Base-by-base conservation (phyloP, 495 filamentous ascomycete species). In the Articulospora tetracladia region DNA sequence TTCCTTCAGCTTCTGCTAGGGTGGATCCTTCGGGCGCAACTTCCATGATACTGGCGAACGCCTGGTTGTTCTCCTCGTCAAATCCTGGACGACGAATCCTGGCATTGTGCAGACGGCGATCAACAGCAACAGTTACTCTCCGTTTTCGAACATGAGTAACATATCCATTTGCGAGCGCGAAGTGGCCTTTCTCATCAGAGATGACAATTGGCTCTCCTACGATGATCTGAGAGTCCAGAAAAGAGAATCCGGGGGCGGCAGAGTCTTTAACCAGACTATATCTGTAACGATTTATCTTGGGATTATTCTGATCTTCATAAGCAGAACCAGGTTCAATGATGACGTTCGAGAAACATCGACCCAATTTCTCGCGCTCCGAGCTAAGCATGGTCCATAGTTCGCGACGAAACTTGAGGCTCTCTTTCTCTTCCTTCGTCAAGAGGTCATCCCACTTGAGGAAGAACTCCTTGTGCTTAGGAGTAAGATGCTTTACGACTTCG, bases 371-470 rank as follows among this genome's bases (percentile, higher is more conserved):
- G 34, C 94, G 86, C 71, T 97, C 92, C 1, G 80, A 82, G 72
- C 93, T 97, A 26, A 90, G 69, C 85, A 98, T 89, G 15, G 93
- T 97, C 94, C 94, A 98, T 1, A 98, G 80, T 70, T 98, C 94
- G 59, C 90, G 79, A 53, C 88, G 84, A 63, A 94, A 83, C 66
- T 87, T 91, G 64, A 92, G 86, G 61, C 87, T 81, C 67, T 93
- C 91, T 61, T 84, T 89, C 69, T 98, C 94, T 72, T 98, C 94
- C 69, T 94, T 96, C 1, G 93, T 96, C 15, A 98, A 76, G 6
- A 98, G 81, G 46, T 85, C 79, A 70, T 98, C 93, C 94, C 94
- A 98, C 69, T 93, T 96, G 41, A 86, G 77, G 68, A 98, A 96
- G 67, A 98, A 98, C 12, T 85, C 82, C 57, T 81, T 80, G 70